phyloP scores from a whole-genome alignment of 441 rosid genomes.

The Populus hybrid region DNA sequence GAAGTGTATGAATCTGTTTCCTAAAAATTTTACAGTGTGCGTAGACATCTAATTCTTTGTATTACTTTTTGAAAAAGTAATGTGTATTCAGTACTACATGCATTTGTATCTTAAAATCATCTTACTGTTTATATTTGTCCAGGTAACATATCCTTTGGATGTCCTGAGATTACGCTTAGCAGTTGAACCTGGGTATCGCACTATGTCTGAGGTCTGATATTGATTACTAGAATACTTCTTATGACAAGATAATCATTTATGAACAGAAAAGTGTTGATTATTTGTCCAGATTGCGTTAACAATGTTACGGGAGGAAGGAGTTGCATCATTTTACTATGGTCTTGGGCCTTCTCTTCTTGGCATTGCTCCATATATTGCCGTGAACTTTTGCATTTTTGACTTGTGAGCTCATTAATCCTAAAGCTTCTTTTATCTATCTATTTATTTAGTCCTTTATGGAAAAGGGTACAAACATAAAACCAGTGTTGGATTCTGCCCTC shows the following conservation, averaged over 20 bases:
- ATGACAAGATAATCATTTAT: constrained; percentile 15
- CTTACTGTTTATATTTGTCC: constrained; percentile 14
- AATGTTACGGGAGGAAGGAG: constrained; percentile 96
- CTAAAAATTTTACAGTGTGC: background rate
- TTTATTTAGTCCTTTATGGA: background rate
- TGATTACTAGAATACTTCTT: constrained; percentile 9
- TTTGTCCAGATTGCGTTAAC: constrained; percentile 70
- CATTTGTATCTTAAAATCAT: constrained; percentile 8
- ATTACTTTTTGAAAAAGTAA: background rate
- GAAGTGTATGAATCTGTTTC: background rate
- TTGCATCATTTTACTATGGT: constrained; percentile 84
- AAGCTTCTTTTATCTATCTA: constrained; percentile 2
- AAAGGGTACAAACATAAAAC: background rate
- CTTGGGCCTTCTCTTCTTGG: constrained; percentile 95
- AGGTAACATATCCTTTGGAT: constrained; percentile 97
- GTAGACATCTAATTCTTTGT: background rate
- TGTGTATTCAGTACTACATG: background rate
- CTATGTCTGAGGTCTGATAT: constrained; percentile 79
- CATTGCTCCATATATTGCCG: constrained; percentile 98
- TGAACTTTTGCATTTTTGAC: constrained; percentile 95
- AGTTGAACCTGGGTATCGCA: constrained; percentile 88
- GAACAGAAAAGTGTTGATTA: constrained; percentile 5
- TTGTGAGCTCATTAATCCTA: constrained; percentile 60
- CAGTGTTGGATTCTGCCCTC: background rate
- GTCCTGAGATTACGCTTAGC: constrained; percentile 92